Conservation (phyloP, 805 yeast genomes). For the Yarrowia keelungensis region DNA sequence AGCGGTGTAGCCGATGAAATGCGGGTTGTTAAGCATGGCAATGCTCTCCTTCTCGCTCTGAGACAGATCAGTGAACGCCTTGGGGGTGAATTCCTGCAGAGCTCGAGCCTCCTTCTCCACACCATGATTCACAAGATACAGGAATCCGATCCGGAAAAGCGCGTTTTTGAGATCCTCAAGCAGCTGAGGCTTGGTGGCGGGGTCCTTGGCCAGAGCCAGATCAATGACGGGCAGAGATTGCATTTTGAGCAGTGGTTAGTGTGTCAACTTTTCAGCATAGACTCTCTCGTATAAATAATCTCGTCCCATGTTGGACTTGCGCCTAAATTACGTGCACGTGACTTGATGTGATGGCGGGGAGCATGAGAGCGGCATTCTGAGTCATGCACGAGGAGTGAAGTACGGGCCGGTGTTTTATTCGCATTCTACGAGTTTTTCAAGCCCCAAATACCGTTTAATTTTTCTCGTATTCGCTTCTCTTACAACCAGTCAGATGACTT, state of each 20-base stretch:
- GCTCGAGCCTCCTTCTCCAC: slow-evolving; percentile 51
- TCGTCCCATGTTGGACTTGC: slow-evolving; percentile 1
- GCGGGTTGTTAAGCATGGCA: slow-evolving; percentile 64
- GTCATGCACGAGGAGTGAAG: slow-evolving; percentile 10
- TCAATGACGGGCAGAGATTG: slow-evolving; percentile 52
- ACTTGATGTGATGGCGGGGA: slow-evolving; percentile 24
- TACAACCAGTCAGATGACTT: too few species aligned
- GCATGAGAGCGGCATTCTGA: slow-evolving; percentile 9
- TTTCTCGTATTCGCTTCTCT: too few species aligned
- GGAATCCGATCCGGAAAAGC: slow-evolving; percentile 63
- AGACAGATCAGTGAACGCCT: slow-evolving; percentile 57
- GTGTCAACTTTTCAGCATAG: not conserved
- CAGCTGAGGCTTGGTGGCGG: slow-evolving; percentile 55
- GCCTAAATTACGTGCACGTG: slow-evolving; percentile 27
- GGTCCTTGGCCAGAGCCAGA: slow-evolving; percentile 53
- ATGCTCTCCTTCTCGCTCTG: slow-evolving; percentile 54
- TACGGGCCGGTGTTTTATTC: too few species aligned
- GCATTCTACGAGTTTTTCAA: too few species aligned
- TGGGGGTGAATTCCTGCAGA: slow-evolving; percentile 53
- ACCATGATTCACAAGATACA: slow-evolving; percentile 60
- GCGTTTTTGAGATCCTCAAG: slow-evolving; percentile 54
- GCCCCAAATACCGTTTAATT: too few species aligned
- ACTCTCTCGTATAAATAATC: not conserved
- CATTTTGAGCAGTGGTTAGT: not conserved
- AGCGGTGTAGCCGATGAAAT: slow-evolving; percentile 64